Base-by-base conservation (phyloP, 2,329 filamentous ascomycete genomes). In the Didymella exigua region DNA sequence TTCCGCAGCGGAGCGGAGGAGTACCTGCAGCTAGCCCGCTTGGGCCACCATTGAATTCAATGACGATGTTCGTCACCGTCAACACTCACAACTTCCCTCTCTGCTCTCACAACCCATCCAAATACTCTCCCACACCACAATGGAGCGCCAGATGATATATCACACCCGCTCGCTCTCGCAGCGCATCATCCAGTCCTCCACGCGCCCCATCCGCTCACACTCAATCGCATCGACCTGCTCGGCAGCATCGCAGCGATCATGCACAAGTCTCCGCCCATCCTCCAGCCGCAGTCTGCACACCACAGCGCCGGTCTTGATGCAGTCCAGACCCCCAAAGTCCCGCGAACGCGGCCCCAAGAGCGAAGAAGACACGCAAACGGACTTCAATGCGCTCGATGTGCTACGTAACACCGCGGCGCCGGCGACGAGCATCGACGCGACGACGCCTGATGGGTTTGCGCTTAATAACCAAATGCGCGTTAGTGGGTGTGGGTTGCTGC, bases 361-460 rank as follows among this genome's bases (percentile, higher is more conserved):
- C 36, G 74, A 78, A 33, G 86, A 89, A 78, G 78, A 82, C 44
- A 88, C 86, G 1, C 84, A 85, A 64, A 88, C 87, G 2, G 88
- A 95, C 76, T 91, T 98, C 64, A 79, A 77, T 36, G 82, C 84
- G 13, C 82, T 98, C 61, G 87, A 99, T 72, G 88, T 99, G 6
- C 82, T 98, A 4, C 87, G 85, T 34, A 86, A 86, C 62, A 86
- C 87, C 1, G 89, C 91, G 0, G 81, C 85, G 4, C 95, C 93
- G 0, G 87, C 91, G 0, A 96, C 91, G 0, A 86, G 87, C 2
- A 86, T 99, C 40, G 92, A 97, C 66, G 86, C 89, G 5, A 96
- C 91, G 77, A 85, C 89, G 55, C 79, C 83, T 56, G 87, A 93
- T 66, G 95, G 95, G 1, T 99, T 99, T 75, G 86, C 89, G 61